A percentile compares a stretch with the other conserved stretches of the same genome.
Conservation (phyloP, 345 rosid genomes). For the Microcos paniculata region DNA sequence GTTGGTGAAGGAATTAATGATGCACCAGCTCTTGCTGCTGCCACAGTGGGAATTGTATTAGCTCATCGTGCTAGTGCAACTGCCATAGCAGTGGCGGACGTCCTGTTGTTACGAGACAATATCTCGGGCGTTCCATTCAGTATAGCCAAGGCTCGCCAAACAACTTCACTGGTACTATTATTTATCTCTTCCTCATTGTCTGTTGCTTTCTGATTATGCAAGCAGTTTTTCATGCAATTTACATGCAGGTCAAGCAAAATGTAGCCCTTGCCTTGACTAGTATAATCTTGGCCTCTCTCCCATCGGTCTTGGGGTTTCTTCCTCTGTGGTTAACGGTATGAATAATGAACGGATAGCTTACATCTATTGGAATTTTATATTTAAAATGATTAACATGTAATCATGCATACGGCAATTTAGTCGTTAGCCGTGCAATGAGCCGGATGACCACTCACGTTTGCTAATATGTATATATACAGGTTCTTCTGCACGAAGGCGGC, state of each 20-base stretch:
- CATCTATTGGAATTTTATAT: background rate
- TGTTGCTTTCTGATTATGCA: constrained; percentile 1
- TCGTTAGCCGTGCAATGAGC: background rate
- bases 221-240: constrained; percentile 14
- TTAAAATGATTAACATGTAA: background rate
- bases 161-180: constrained; percentile 62
- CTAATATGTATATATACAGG: constrained; percentile 39
- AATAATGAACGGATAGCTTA: background rate
- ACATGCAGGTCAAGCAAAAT: constrained; percentile 82
- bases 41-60: constrained; percentile 92
- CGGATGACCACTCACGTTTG: background rate
- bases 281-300: constrained; percentile 76
- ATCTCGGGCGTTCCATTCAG: constrained; percentile 88
- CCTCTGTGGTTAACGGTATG: constrained; percentile 96
- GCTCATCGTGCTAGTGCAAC: constrained; percentile 99
- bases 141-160: constrained; percentile 84
- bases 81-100: constrained; percentile 90
- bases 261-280: constrained; percentile 79
- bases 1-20: constrained; percentile 99
- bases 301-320: constrained; percentile 82
- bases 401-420: background rate
- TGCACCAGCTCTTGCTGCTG: constrained; percentile 97
- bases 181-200: background rate
- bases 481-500: constrained; percentile 91
- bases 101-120: constrained; percentile 69